A percentile compares a stretch with the other conserved stretches of the same genome.
Conservation (phyloP, 495 filamentous ascomycete genomes). For the Cudoniella acicularis region DNA sequence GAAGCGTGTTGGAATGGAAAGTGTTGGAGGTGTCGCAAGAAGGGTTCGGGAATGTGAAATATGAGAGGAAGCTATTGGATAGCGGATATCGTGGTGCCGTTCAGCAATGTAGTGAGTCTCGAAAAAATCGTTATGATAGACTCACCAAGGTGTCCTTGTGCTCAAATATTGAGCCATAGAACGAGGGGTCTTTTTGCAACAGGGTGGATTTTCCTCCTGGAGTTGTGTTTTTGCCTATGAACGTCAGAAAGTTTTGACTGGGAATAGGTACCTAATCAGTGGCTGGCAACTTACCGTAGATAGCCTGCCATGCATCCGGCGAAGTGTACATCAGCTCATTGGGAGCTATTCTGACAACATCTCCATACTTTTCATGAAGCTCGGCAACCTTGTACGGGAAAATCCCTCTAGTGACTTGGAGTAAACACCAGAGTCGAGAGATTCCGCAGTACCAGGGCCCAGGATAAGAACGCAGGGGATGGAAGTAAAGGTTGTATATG, state of each 20-base stretch:
- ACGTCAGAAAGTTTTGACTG: neutral
- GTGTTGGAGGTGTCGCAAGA: too few species aligned
- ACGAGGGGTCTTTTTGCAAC: neutral
- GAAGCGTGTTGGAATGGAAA: too few species aligned
- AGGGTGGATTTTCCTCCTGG: neutral
- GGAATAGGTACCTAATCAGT: neutral
- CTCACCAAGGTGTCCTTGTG: neutral
- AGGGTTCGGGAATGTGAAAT: too few species aligned
- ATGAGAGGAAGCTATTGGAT: too few species aligned
- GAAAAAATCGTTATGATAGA: neutral
- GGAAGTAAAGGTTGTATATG: slow-evolving; percentile 33
- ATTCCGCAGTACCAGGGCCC: slow-evolving; percentile 28
- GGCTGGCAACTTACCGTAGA: neutral
- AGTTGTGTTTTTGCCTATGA: neutral
- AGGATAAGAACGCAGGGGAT: slow-evolving; percentile 30
- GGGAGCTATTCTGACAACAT: slow-evolving; percentile 25
- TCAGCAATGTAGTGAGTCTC: too few species aligned
- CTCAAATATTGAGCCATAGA: neutral
- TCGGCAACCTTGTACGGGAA: slow-evolving; percentile 14
- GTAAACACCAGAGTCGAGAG: slow-evolving; percentile 14
- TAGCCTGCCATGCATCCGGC: neutral
- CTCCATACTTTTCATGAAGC: slow-evolving; percentile 29
- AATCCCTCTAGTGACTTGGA: slow-evolving; percentile 12
- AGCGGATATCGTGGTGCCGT: too few species aligned
- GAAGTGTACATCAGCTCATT: slow-evolving; percentile 10